A percentile compares a stretch with the other conserved stretches of the same genome.
These are phyloP conservation scores for Cystofilobasidium bisporidii DNA, from an alignment of 768 basidiomycete species.

Conservation along the genomic window DNA sequence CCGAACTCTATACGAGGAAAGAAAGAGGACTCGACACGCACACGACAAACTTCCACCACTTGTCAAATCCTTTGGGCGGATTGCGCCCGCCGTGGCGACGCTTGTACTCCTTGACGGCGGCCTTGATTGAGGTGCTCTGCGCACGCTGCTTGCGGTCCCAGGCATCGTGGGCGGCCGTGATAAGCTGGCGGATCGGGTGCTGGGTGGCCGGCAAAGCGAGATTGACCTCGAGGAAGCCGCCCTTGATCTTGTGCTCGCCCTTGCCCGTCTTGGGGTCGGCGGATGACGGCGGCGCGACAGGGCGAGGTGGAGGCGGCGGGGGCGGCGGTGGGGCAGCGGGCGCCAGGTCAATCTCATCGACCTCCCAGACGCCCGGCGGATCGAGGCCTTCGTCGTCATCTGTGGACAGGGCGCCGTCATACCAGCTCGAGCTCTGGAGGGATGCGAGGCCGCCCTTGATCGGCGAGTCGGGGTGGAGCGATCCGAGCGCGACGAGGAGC, in stretches of 20 bases:
- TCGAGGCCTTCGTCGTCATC: not conserved
- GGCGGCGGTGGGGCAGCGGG: not conserved
- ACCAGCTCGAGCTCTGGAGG: not conserved
- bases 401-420: not conserved
- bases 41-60: slow-evolving; percentile 38
- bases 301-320: not conserved
- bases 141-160: slow-evolving; percentile 36
- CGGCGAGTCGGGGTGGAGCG: not conserved
- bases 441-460: not conserved
- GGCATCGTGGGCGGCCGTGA: slow-evolving; percentile 30
- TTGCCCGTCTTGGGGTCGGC: not conserved
- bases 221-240: slow-evolving; percentile 43
- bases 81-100: slow-evolving; percentile 30
- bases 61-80: slow-evolving; percentile 38
- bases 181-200: slow-evolving; percentile 46
- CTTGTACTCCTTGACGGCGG: slow-evolving; percentile 36
- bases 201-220: slow-evolving; percentile 21
- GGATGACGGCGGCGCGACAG: not conserved
- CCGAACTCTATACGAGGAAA: too few species aligned
- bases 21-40: not conserved
- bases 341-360: not conserved
- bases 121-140: slow-evolving; percentile 34
- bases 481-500: not conserved
- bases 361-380: slow-evolving; percentile 1
- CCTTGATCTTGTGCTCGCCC: slow-evolving; percentile 1